Conservation (phyloP, 2,329 filamentous ascomycete genomes). For the Geosmithia flava region DNA sequence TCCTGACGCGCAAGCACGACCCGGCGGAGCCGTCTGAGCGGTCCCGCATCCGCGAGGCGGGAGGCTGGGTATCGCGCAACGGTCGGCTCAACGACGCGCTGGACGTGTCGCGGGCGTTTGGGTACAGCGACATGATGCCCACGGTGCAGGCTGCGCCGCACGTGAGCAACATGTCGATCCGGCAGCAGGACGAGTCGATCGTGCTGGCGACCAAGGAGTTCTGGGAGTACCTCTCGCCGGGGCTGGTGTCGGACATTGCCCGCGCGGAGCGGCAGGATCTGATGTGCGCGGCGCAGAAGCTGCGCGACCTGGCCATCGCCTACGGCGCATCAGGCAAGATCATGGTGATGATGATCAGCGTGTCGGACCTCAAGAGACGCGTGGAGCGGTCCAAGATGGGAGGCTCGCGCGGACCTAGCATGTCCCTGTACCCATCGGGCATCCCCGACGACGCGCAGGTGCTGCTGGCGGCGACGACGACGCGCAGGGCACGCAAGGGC, state of each 20-base stretch:
- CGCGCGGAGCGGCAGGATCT: conserved; percentile 76
- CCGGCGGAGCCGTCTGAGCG: conserved; percentile 77
- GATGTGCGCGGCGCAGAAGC: conserved; percentile 90
- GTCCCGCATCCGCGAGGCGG: conserved; percentile 82
- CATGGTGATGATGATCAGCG: conserved; percentile 98
- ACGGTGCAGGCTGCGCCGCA: conserved; percentile 85
- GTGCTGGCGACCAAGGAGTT: conserved; percentile 83
- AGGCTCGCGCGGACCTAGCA: conserved; percentile 60
- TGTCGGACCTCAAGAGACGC: conserved; percentile 79
- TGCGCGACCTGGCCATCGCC: conserved; percentile 88
- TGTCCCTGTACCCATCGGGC: conserved; percentile 71
- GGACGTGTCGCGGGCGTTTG: conserved; percentile 87
- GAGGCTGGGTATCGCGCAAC: conserved; percentile 90
- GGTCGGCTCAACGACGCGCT: conserved; percentile 87
- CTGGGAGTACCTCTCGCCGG: conserved; percentile 87
- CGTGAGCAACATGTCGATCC: conserved; percentile 64
- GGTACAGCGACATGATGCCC: conserved; percentile 85
- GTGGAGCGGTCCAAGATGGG: conserved; percentile 55
- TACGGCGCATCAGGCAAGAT: conserved; percentile 91
- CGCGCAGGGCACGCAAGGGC: conserved; percentile 48
- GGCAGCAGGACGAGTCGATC: conserved; percentile 87
- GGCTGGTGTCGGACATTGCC: conserved; percentile 84
- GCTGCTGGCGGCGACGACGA: conserved; percentile 26
- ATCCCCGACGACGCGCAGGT: conserved; percentile 56
- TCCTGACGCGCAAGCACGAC: conserved; percentile 85